These are phyloP conservation scores for Spathaspora girioi DNA, from an alignment of 805 yeast genomes.

Conservation along the genomic window DNA sequence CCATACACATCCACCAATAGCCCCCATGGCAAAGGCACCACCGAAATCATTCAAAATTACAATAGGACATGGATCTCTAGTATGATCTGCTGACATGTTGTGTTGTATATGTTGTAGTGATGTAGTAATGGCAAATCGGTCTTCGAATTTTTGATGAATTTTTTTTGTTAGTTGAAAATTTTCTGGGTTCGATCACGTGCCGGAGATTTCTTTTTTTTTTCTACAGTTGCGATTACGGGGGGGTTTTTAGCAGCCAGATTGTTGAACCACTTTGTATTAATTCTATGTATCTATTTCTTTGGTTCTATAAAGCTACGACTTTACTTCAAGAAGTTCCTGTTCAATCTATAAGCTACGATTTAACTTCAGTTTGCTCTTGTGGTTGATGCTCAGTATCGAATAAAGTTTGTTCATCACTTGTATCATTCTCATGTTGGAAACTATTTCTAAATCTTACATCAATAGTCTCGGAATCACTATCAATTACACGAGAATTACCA, in stretches of 20 bases:
- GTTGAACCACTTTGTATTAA: neutral
- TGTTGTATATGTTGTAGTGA: neutral
- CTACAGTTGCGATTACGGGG: too few species aligned
- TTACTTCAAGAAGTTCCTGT: too few species aligned
- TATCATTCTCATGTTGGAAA: neutral
- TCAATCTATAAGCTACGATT: neutral
- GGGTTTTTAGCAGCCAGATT: too few species aligned
- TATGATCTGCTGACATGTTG: slow-evolving; percentile 87
- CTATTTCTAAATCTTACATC: neutral
- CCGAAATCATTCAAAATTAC: slow-evolving; percentile 96
- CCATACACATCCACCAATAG: slow-evolving; percentile 97
- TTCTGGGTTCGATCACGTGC: neutral
- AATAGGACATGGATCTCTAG: slow-evolving; percentile 98
- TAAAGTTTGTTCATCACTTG: neutral
- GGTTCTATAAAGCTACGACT: neutral
- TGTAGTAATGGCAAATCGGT: neutral
- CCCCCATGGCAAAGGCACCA: slow-evolving; percentile 99
- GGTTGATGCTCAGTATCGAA: neutral
- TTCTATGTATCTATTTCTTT: neutral
- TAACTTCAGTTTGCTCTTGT: neutral
- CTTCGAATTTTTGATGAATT: neutral
- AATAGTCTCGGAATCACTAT: neutral
- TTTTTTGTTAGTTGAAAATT: neutral
- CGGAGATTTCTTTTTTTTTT: too few species aligned
- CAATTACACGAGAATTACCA: neutral